phyloP scores from a whole-genome alignment of 495 filamentous ascomycete genomes.

The Aspergillus diversus region DNA sequence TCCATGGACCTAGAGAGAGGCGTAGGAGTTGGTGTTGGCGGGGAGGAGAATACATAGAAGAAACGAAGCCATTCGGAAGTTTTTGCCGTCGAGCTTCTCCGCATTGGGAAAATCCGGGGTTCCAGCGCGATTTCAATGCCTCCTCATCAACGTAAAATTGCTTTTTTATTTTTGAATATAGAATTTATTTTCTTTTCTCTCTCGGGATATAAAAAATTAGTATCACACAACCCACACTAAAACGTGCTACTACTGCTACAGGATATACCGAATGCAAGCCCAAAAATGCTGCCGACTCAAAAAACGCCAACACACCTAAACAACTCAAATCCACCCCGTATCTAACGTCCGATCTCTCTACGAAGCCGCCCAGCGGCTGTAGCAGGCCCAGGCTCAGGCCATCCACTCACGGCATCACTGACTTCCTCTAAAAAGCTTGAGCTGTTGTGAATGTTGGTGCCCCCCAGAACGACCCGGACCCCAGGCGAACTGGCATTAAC shows the following conservation, averaged over 20 bases:
- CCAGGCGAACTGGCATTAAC: conserved; percentile 91
- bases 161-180: neutral
- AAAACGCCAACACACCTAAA: conserved; percentile 13
- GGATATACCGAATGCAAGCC: conserved; percentile 18
- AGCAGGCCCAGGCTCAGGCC: conserved; percentile 73
- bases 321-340: neutral
- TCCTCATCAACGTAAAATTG: neutral
- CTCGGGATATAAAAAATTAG: neutral
- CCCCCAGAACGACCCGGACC: conserved; percentile 83
- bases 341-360: conserved; percentile 57
- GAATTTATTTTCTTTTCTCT: neutral
- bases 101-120: conserved; percentile 25
- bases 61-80: neutral
- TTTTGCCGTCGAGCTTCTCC: conserved; percentile 16
- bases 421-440: conserved; percentile 85
- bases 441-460: conserved; percentile 84
- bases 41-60: neutral
- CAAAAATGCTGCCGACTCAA: conserved; percentile 14
- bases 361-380: conserved; percentile 74
- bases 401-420: conserved; percentile 74
- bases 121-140: neutral
- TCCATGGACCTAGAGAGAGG: conserved; percentile 32
- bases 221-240: neutral
- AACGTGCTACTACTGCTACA: neutral
- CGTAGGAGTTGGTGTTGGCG: neutral